Percentiles rank a stretch among this genome's conserved stretches.
These are phyloP conservation scores for Fonsecaea monophora DNA, from an alignment of 2,329 filamentous ascomycete genomes.

Conservation along the genomic window DNA sequence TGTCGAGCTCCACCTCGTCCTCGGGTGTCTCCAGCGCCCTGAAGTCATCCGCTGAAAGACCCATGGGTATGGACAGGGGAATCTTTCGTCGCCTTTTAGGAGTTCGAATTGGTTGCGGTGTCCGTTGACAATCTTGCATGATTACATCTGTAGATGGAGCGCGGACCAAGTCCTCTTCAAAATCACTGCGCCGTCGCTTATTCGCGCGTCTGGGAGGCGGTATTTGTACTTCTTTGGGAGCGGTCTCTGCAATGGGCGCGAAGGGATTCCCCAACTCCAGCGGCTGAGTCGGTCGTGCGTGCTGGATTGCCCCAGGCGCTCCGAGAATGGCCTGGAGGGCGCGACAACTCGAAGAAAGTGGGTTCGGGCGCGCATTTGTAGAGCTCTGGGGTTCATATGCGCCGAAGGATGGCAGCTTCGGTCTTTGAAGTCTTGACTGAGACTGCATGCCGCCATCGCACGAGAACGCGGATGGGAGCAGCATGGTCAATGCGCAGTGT, in stretches of 20 bases:
- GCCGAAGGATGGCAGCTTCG: conserved; percentile 45
- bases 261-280: conserved; percentile 42
- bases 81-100: conserved; percentile 54
- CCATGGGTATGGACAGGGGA: conserved; percentile 54
- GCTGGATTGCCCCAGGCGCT: conserved; percentile 41
- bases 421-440: conserved; percentile 28
- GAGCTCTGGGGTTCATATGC: conserved; percentile 46
- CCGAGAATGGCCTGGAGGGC: conserved; percentile 40
- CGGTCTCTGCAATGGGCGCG: conserved; percentile 18
- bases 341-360: conserved; percentile 43
- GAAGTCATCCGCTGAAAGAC: conserved; percentile 53
- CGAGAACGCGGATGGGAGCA: conserved; percentile 55
- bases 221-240: conserved; percentile 38
- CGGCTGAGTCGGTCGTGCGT: conserved; percentile 43
- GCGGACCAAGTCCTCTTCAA: conserved; percentile 40
- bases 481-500: conserved; percentile 42
- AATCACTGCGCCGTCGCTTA: conserved; percentile 48
- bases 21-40: conserved; percentile 46
- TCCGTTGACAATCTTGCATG: conserved; percentile 32
- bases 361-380: conserved; percentile 50
- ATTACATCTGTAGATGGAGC: conserved; percentile 35
- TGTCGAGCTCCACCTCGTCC: conserved; percentile 37
- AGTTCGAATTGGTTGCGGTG: conserved; percentile 42
- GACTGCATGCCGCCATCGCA: conserved; percentile 48
- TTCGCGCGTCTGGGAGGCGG: conserved; percentile 45